Conservation (phyloP, 148 eudicot genomes). For the Camellia sinensis region DNA sequence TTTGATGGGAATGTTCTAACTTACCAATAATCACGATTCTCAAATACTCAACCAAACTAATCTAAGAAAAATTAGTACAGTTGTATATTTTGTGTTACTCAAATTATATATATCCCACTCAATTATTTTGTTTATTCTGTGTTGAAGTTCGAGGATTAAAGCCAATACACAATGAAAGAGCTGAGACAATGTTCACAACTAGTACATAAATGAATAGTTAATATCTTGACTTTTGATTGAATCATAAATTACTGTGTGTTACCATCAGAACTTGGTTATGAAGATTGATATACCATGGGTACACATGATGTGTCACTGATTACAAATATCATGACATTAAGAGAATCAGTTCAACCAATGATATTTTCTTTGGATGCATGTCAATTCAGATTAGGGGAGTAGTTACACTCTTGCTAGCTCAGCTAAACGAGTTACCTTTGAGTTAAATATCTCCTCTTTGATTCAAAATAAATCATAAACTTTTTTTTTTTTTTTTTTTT, state of each 20-base stretch:
- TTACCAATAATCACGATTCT: no score
- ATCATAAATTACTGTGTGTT: not conserved
- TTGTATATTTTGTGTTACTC: no score
- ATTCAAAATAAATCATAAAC: not conserved
- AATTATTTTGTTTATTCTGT: no score
- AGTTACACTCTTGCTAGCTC: not conserved
- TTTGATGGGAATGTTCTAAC: no score
- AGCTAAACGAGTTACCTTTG: not conserved
- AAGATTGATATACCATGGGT: not conserved
- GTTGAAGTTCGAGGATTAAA: no score
- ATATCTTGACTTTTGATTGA: no score
- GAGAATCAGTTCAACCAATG: not conserved
- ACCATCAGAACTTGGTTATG: not conserved
- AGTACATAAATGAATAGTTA: no score
- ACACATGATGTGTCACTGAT: not conserved
- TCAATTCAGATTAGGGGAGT: not conserved
- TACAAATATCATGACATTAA: not conserved
- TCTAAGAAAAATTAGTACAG: no score
- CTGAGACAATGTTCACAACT: no score
- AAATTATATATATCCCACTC: no score
- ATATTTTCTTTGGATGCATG: not conserved
- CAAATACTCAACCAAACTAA: no score
- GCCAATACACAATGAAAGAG: no score
- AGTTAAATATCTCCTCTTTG: not conserved
- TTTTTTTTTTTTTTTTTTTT: not conserved